These are phyloP conservation scores for Taphrina pruni DNA, from an alignment of 1,139 yeast species.

Conservation along the genomic window DNA sequence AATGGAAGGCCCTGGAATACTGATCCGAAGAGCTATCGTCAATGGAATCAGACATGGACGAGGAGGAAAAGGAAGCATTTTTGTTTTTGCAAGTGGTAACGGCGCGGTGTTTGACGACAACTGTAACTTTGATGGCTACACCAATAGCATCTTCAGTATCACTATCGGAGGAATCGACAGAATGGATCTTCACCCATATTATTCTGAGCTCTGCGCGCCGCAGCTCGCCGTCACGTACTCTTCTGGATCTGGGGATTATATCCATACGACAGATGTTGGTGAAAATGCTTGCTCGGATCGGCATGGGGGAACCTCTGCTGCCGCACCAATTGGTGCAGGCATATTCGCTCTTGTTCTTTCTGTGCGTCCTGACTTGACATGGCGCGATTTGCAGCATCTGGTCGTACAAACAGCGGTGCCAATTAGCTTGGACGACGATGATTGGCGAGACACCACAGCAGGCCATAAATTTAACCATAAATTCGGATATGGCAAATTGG, in stretches of 20 bases:
- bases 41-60: slow-evolving; percentile 89
- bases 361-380: slow-evolving; percentile 80
- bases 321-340: slow-evolving; percentile 98
- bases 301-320: slow-evolving; percentile 99
- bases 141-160: slow-evolving; percentile 91
- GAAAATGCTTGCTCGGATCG: slow-evolving; percentile 68
- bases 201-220: slow-evolving; percentile 93
- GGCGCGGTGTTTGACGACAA: slow-evolving; percentile 85
- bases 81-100: slow-evolving; percentile 96
- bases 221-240: slow-evolving; percentile 95
- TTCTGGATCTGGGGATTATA: slow-evolving; percentile 87
- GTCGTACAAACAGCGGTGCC: slow-evolving; percentile 76
- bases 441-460: slow-evolving; percentile 60
- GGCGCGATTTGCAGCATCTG: slow-evolving; percentile 95
- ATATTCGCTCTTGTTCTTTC: slow-evolving; percentile 79
- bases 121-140: slow-evolving; percentile 97
- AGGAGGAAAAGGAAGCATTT: slow-evolving; percentile 77
- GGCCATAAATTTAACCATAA: slow-evolving; percentile 76
- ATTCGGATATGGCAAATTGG: slow-evolving; percentile 92
- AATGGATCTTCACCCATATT: slow-evolving; percentile 81
- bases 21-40: slow-evolving; percentile 80
- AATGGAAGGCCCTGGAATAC: slow-evolving; percentile 78
- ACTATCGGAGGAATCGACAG: slow-evolving; percentile 95
- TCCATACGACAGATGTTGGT: slow-evolving; percentile 83
- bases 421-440: slow-evolving; percentile 68